A percentile compares a stretch with the other conserved stretches of the same genome.
phyloP scores from a whole-genome alignment of 805 yeast species.

The Candida sphagnicola region DNA sequence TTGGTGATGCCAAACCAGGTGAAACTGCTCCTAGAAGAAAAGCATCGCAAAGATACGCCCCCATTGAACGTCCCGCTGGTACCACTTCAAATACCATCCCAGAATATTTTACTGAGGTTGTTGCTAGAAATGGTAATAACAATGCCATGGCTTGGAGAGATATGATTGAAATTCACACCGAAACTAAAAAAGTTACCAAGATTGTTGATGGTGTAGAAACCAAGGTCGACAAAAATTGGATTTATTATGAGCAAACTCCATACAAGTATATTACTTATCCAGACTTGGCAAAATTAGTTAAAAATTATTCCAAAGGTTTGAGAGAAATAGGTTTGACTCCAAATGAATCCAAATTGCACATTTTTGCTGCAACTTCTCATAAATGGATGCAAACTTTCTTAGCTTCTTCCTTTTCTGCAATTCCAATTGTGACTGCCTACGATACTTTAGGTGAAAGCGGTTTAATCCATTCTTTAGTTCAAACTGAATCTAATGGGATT shows the following conservation, averaged over 20 bases:
- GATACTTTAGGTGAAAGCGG: slow-evolving; percentile 92
- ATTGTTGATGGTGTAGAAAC: slow-evolving; percentile 70
- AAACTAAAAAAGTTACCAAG: slow-evolving; percentile 70
- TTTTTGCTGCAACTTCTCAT: slow-evolving; percentile 84
- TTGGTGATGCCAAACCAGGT: slow-evolving; percentile 67
- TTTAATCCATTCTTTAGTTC: slow-evolving; percentile 75
- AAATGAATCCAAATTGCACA: slow-evolving; percentile 62
- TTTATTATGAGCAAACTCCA: slow-evolving; percentile 71
- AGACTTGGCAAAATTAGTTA: slow-evolving; percentile 48
- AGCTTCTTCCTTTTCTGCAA: slow-evolving; percentile 72
- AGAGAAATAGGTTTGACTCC: slow-evolving; percentile 69
- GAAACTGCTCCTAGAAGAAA: slow-evolving; percentile 84
- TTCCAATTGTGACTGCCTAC: slow-evolving; percentile 93
- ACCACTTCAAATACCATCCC: slow-evolving; percentile 64
- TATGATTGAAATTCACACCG: slow-evolving; percentile 67
- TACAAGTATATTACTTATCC: slow-evolving; percentile 64
- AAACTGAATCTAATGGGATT: slow-evolving; percentile 75
- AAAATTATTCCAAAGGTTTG: slow-evolving; percentile 70
- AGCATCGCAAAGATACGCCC: slow-evolving; percentile 44
- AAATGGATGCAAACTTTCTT: slow-evolving; percentile 88
- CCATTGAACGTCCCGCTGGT: slow-evolving; percentile 59
- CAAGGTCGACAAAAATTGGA: slow-evolving; percentile 82
- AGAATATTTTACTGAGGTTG: slow-evolving; percentile 64
- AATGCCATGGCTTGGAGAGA: slow-evolving; percentile 77
- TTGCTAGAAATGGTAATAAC: slow-evolving; percentile 49